A percentile compares a stretch with the other conserved stretches of the same genome.
Conservation (phyloP, 2,329 filamentous ascomycete genomes). For the Knoxdaviesia proteae region DNA sequence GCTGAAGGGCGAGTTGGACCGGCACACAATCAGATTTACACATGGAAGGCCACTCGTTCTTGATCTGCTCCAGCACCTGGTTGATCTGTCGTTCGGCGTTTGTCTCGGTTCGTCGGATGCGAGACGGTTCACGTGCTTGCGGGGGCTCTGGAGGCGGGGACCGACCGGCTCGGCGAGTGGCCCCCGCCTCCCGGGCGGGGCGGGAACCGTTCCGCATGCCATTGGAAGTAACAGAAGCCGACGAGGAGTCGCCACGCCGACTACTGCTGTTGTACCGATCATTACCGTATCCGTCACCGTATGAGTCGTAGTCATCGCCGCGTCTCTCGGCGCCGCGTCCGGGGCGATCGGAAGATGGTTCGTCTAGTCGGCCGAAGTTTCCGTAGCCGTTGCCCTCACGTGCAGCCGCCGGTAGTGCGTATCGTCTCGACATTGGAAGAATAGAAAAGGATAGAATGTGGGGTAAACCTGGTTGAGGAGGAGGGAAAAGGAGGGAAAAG, state of each 20-base stretch:
- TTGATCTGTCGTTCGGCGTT: conserved; percentile 35
- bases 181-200: neutral
- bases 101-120: conserved; percentile 14
- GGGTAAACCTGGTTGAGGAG: too few species aligned
- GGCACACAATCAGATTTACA: conserved; percentile 73
- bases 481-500: too few species aligned
- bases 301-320: conserved; percentile 29
- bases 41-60: conserved; percentile 82
- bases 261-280: conserved; percentile 17
- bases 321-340: neutral
- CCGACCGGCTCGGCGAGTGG: conserved; percentile 1
- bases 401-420: too few species aligned
- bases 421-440: too few species aligned
- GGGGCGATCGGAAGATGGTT: too few species aligned
- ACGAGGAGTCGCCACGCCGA: too few species aligned
- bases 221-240: too few species aligned
- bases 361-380: conserved; percentile 13
- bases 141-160: conserved; percentile 4
- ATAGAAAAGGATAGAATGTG: too few species aligned
- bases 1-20: conserved; percentile 81
- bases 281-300: conserved; percentile 22
- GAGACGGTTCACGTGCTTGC: too few species aligned
- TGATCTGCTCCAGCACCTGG: conserved; percentile 61
- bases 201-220: too few species aligned
- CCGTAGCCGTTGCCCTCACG: conserved; percentile 19